Evolutionary conservation across 2,329 filamentous ascomycete genomes (phyloP).

Genomic region (Fusarium burgessii): DNA sequence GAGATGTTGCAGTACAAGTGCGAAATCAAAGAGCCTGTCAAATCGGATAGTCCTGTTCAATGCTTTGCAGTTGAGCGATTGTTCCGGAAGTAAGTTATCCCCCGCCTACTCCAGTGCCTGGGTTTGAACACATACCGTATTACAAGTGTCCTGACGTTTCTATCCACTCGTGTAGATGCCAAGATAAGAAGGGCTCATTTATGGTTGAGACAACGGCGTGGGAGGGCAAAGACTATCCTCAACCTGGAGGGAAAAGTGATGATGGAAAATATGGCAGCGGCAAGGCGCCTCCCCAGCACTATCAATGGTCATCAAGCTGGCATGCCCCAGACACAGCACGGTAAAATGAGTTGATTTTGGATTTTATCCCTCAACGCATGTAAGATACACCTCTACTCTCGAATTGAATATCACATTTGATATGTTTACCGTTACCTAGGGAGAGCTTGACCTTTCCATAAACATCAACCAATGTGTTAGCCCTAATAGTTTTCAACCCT

Average conservation of each 20-base stretch:
- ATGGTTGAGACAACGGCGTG: conserved; percentile 73
- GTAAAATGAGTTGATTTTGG: conserved; percentile 7
- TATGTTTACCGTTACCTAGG: neutral
- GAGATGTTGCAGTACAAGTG: conserved; percentile 73
- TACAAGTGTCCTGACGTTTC: conserved; percentile 7
- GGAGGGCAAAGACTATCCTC: conserved; percentile 58
- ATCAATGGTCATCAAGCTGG: conserved; percentile 53
- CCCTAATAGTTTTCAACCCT: too few relatives aligned
- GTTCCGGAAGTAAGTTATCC: conserved; percentile 66
- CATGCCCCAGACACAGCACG: conserved; percentile 49
- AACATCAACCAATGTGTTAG: too few relatives aligned
- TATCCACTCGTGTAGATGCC: conserved; percentile 62
- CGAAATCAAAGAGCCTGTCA: conserved; percentile 62
- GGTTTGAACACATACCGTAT: neutral
- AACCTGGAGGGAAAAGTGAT: conserved; percentile 17
- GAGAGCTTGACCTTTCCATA: neutral
- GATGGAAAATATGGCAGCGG: conserved; percentile 29
- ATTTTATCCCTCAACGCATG: neutral
- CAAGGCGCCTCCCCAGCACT: conserved; percentile 41
- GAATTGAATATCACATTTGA: neutral
- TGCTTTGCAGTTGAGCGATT: conserved; percentile 70
- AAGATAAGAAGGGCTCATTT: conserved; percentile 68
- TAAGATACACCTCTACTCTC: neutral
- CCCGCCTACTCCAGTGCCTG: neutral
- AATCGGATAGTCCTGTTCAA: conserved; percentile 59